Evolutionary conservation across 176 grass and related monocot species (phyloP).

Genomic region (Phragmites australis): DNA sequence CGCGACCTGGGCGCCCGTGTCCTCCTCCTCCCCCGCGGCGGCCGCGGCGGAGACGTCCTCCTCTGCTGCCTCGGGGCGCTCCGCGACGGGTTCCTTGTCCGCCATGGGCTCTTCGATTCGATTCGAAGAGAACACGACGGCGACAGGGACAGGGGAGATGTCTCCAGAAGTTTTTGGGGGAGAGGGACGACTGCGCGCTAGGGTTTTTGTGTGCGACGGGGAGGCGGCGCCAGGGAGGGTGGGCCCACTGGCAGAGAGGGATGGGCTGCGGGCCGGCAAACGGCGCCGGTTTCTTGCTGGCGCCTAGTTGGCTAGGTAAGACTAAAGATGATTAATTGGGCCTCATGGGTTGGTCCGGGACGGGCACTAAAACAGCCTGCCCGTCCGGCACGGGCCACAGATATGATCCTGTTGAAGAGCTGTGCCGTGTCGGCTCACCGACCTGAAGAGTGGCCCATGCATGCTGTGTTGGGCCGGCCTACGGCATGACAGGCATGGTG

Average conservation of each 20-base stretch:
- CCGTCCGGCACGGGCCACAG: too few species aligned
- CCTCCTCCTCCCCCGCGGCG: slow-evolving; percentile 65
- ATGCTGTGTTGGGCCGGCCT: too few species aligned
- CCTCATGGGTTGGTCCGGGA: too few species aligned
- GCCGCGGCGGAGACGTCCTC: slow-evolving; percentile 33
- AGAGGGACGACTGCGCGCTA: slow-evolving; percentile 8
- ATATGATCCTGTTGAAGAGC: too few species aligned
- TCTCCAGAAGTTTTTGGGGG: background rate
- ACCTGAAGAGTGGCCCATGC: too few species aligned
- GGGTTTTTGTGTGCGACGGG: slow-evolving; percentile 40
- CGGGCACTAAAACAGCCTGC: too few species aligned
- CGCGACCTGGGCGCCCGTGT: slow-evolving; percentile 72
- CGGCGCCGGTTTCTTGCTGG: too few species aligned
- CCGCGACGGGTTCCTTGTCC: slow-evolving; percentile 49
- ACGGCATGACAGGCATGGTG: too few species aligned
- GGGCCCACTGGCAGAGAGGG: background rate
- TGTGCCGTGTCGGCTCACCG: too few species aligned
- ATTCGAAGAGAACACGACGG: slow-evolving; percentile 1
- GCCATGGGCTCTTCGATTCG: slow-evolving; percentile 25
- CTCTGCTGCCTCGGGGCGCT: slow-evolving; percentile 33
- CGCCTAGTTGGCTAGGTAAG: too few species aligned
- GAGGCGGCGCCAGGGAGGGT: slow-evolving; percentile 17
- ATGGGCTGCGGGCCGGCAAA: background rate
- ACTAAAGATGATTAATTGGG: too few species aligned
- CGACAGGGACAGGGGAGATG: background rate